Evolutionary conservation across 305 asterid genomes (phyloP), one percentile per base, ranked within the genome.

Genomic region (Caryopteris hybrid): DNA sequence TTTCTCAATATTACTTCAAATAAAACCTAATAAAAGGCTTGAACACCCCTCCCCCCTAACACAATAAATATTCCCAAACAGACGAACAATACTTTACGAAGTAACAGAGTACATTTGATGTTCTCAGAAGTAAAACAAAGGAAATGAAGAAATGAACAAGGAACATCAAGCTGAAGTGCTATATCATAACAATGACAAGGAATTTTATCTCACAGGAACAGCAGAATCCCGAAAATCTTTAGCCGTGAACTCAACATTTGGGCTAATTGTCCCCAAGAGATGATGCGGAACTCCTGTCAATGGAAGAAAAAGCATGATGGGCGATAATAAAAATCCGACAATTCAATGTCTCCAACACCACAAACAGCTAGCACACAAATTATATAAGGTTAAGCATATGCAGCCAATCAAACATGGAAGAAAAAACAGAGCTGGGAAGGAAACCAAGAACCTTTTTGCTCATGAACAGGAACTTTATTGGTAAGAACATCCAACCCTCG

Each of bases 401-500:
- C 45, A 33, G 10, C 8, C 2, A 59, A 61, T 14, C 43, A 59
- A 22, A 39, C 14, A 54, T 2, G 21, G 39, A 6, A 6, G 14
- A 39, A 13, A 48, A 27, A 63, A 68, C 22, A 63, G 12, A 12
- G 5, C 31, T 48, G 69, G 64, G 36, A 46, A 60, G 60, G 16
- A 77, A 68, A 69, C 61, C 27, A 74, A 63, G 12, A 66, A 93
- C 96, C 97, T 79, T 82, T 83, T 70, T 83, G 99, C 68, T 87
- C 96, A 65, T 77, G 74, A 34, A 58, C 62, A 14, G 92, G 86
- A 73, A 94, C 96, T 79, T 88, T 94, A 74, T 94, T 91, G 38
- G 96, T 86, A 22, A 94, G 96, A 71, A 91, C 87, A 84, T 91
- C 96, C 81, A 94, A 74, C 50, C 96, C 96, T 59, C 61, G 67